A percentile compares a stretch with the other conserved stretches of the same genome.
These are phyloP conservation scores for Apophysomyces trapeziformis DNA, from an alignment of 371 early-diverging fungal species.

Conservation along the genomic window DNA sequence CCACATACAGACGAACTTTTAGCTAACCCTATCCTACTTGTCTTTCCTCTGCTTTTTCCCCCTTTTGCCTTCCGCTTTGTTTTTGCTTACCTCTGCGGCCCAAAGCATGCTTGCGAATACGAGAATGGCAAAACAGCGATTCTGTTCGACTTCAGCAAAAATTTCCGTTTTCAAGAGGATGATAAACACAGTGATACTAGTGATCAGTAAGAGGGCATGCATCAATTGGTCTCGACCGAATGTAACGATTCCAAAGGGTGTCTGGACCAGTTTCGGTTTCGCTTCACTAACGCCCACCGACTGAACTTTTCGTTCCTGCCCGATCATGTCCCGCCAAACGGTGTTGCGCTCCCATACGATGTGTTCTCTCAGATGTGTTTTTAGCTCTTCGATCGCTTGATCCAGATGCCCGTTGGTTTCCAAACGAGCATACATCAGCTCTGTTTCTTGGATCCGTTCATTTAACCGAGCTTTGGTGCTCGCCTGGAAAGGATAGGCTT, in stretches of 20 bases:
- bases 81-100: conserved; percentile 82
- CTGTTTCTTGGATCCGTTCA: conserved; percentile 64
- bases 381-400: conserved; percentile 75
- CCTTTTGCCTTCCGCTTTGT: conserved; percentile 3
- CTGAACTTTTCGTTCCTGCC: conserved; percentile 82
- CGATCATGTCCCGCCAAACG: conserved; percentile 97
- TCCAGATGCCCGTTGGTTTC: conserved; percentile 58
- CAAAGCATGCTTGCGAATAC: conserved; percentile 89
- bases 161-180: conserved; percentile 51
- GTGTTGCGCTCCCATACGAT: conserved; percentile 97
- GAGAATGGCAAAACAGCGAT: conserved; percentile 87
- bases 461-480: conserved; percentile 62
- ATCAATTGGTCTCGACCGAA: conserved; percentile 45
- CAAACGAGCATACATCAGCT: conserved; percentile 60
- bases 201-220: conserved; percentile 39
- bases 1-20: no score
- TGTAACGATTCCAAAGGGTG: conserved; percentile 51
- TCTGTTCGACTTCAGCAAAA: conserved; percentile 70
- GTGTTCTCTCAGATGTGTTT: conserved; percentile 83
- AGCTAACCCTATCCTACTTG: neutral
- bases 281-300: conserved; percentile 64
- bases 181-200: conserved; percentile 61
- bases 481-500: conserved; percentile 69
- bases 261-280: conserved; percentile 41
- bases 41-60: neutral